Conservation (phyloP, 495 filamentous ascomycete genomes). For the Penicillium flavigenum region DNA sequence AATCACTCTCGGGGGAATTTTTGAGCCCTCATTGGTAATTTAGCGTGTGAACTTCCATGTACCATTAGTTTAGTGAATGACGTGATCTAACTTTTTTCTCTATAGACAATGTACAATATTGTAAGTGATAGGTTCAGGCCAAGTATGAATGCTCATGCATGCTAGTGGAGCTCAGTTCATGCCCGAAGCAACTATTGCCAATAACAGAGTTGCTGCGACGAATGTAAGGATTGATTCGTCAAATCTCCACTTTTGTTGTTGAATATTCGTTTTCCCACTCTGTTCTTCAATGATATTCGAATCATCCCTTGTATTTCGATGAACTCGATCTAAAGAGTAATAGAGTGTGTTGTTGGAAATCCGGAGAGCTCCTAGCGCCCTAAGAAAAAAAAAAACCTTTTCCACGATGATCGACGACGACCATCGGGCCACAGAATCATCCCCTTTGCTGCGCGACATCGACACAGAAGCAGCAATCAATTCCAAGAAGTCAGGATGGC, state of each 20-base stretch:
- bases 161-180: neutral
- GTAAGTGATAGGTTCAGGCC: neutral
- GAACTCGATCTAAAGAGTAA: neutral
- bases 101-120: neutral
- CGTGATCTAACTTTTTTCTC: neutral
- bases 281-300: neutral
- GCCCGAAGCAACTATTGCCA: neutral
- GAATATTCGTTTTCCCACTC: neutral
- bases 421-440: conserved; percentile 1
- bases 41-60: neutral
- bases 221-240: conserved; percentile 5
- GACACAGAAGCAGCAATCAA: conserved; percentile 3
- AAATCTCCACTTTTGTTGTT: neutral
- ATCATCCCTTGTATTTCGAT: neutral
- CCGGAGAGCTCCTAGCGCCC: neutral
- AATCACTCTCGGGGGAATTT: neutral
- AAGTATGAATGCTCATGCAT: neutral
- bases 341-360: neutral
- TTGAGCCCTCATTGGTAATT: neutral
- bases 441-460: conserved; percentile 7
- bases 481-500: conserved; percentile 15
- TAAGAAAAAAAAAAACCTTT: neutral
- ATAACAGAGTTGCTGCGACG: neutral
- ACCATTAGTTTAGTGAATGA: neutral
- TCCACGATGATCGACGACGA: conserved; percentile 4